phyloP scores from a whole-genome alignment of 225 moss, liverwort and hornwort species.

The Marchantia paleacea region DNA sequence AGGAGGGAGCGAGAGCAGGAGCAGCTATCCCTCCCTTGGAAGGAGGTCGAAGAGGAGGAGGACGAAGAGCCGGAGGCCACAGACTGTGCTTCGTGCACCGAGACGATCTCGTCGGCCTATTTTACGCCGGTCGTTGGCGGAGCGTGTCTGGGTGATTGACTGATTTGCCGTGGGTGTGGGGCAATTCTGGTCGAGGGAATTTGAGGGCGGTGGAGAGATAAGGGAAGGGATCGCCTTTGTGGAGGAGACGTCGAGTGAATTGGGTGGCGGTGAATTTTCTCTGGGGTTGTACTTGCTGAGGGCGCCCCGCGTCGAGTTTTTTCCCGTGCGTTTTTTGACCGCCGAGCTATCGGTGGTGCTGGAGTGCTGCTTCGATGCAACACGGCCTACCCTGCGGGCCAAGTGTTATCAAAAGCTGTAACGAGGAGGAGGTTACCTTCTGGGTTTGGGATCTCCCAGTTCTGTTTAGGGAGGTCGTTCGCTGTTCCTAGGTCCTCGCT shows the following conservation, averaged over 20 bases:
- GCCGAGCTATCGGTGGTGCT: not conserved
- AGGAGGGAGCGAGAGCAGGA: not conserved
- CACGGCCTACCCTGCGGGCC: too few relatives aligned
- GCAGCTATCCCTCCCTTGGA: constrained; percentile 3
- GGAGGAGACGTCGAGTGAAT: not conserved
- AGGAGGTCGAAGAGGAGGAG: not conserved
- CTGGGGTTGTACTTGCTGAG: not conserved
- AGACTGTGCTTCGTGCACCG: too few relatives aligned
- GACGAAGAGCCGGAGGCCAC: too few relatives aligned
- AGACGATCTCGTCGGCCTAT: too few relatives aligned
- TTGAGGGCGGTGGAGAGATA: not conserved
- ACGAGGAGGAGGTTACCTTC: too few relatives aligned
- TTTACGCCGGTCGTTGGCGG: too few relatives aligned
- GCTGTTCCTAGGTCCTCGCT: not conserved
- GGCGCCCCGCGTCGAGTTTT: not conserved
- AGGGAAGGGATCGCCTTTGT: not conserved
- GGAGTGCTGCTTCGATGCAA: not conserved
- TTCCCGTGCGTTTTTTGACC: not conserved
- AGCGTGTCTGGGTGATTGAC: not conserved
- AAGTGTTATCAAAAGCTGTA: too few relatives aligned
- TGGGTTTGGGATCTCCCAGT: too few relatives aligned
- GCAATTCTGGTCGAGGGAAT: not conserved
- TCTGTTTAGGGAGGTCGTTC: too few relatives aligned
- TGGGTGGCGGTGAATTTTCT: not conserved
- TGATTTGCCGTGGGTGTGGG: not conserved